Evolutionary conservation across 2,329 filamentous ascomycete species (phyloP).

Genomic region (Truncatella angustata): DNA sequence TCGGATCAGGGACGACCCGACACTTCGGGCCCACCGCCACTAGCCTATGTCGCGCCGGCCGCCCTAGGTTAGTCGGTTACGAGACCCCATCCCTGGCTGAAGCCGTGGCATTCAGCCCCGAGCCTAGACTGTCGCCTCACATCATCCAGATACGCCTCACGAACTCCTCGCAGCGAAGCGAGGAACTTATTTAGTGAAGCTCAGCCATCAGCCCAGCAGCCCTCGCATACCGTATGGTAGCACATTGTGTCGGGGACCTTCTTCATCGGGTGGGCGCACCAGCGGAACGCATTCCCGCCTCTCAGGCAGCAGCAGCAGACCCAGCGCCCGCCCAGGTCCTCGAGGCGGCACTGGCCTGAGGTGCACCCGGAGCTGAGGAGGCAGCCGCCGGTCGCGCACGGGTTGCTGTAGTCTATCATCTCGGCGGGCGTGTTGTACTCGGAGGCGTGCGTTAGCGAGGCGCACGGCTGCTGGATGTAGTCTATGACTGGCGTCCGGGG

Average conservation of each 20-base stretch:
- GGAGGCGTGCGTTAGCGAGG: conserved; percentile 26
- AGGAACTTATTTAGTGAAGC: too few species aligned
- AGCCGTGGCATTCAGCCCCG: not conserved
- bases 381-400: conserved; percentile 45
- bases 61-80: too few species aligned
- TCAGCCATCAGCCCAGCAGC: conserved; percentile 35
- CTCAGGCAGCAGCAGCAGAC: conserved; percentile 47
- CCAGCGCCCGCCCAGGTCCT: conserved; percentile 48
- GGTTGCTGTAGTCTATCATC: conserved; percentile 36
- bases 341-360: conserved; percentile 46
- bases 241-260: conserved; percentile 49
- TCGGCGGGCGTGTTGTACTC: conserved; percentile 14
- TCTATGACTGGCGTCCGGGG: conserved; percentile 2
- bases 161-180: too few species aligned
- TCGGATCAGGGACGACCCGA: not conserved
- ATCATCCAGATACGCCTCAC: too few species aligned
- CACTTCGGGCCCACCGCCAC: not conserved
- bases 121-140: not conserved
- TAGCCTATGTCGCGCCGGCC: too few species aligned
- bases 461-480: conserved; percentile 26
- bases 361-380: conserved; percentile 43
- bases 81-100: not conserved
- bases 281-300: conserved; percentile 43
- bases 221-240: conserved; percentile 48
- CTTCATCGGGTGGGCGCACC: conserved; percentile 44